phyloP scores from a whole-genome alignment of 345 rosid genomes.

The Theobroma cacao region DNA sequence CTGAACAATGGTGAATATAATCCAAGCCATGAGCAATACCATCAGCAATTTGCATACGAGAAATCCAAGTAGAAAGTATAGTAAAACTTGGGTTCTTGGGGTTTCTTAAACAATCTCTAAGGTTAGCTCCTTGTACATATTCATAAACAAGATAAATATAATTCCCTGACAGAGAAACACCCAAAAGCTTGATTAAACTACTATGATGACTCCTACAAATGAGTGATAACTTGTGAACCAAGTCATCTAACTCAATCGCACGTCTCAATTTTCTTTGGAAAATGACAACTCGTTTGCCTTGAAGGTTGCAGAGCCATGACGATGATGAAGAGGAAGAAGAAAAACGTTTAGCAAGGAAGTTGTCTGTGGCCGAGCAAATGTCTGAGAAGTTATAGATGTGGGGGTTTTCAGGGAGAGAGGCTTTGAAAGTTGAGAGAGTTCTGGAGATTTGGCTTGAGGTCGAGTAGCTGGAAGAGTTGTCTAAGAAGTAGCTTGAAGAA shows the following conservation, averaged over 20 bases:
- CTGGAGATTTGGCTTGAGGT: constrained; percentile 17
- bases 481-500: constrained; percentile 5
- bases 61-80: constrained; percentile 32
- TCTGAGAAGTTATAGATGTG: constrained; percentile 28
- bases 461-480: constrained; percentile 7
- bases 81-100: constrained; percentile 29
- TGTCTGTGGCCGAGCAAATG: constrained; percentile 30
- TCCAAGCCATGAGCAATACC: constrained; percentile 50
- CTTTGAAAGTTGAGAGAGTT: constrained; percentile 19
- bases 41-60: constrained; percentile 32
- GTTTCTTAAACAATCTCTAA: constrained; percentile 32
- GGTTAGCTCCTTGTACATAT: constrained; percentile 27
- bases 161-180: constrained; percentile 36
- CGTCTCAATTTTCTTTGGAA: constrained; percentile 24
- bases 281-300: constrained; percentile 26
- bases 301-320: constrained; percentile 38
- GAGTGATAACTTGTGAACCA: constrained; percentile 10
- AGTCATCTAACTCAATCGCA: background rate
- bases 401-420: constrained; percentile 33
- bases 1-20: constrained; percentile 47
- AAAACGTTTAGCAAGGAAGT: constrained; percentile 27
- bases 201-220: constrained; percentile 43
- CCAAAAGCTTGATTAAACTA: constrained; percentile 42
- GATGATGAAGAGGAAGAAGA: constrained; percentile 39
- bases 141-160: constrained; percentile 36